Evolutionary conservation across 1,139 yeast genomes (phyloP), one percentile per base, ranked within the genome.

Genomic region (Meyerozyma guilliermondii): DNA sequence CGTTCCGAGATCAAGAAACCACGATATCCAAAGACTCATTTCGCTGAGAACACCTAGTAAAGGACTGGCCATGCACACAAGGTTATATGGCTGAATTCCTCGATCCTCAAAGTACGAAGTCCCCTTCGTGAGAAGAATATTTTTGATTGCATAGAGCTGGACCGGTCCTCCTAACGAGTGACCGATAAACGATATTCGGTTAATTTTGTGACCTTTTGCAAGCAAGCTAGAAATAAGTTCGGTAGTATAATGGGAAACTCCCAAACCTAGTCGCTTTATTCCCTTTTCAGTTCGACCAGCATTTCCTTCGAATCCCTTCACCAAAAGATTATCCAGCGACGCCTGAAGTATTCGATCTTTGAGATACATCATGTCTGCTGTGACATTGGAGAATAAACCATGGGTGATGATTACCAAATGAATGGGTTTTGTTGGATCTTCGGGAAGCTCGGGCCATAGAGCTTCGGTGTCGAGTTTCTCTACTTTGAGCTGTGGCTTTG

Each of bases 241-340:
- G 11, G 52, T 40, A 16, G 56, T 41, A 37, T 52, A 54, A 7
- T 46, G 41, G 1, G 57, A 55, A 18, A 54, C 48, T 1, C 49
- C 51, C 1, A 43, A 47, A 1, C 63, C 64, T 35, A 58, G 43
- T 4, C 49, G 47, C 40, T 53, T 55, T 23, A 59, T 48, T 1
- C 64, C 64, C 34, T 49, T 50, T 42, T 59, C 64, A 3, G 64
- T 59, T 13, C 53, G 44, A 7, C 62, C 63, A 3, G 62, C 62
- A 36, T 59, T 59, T 3, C 58, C 63, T 8, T 47, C 41, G 41
- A 43, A 59, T 10, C 64, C 64, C 3, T 56, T 49, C 13, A 59
- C 54, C 30, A 59, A 37, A n/a, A 54, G 41, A 40, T 58, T 57
- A 7, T 55, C 59, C n/a, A 29, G 27, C 22, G 46, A 36, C 18